Base-by-base conservation (phyloP, 352 stramenopile species). In the Blastocystis hominis region DNA sequence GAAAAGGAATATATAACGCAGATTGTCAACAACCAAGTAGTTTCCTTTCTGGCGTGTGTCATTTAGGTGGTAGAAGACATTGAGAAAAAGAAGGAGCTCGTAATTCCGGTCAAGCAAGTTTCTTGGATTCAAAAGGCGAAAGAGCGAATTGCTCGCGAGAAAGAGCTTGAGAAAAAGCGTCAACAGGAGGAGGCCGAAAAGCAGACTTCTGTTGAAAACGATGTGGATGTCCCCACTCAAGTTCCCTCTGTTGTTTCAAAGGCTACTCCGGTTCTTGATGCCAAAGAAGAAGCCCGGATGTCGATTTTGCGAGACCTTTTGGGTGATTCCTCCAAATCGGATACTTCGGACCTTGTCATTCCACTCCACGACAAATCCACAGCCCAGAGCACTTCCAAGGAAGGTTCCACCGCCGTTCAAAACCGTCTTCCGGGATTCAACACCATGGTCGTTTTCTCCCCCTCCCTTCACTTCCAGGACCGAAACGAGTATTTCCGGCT, bases 401-500 rank as follows among this genome's bases (percentile, higher is more conserved):
- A 34, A 66, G 53, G 50, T 36, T 53, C 47, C 72, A 20, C 53
- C 42, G 9, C 36, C 4, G 34, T 24, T 2, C 72, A 64, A 7
- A 84, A 84, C 56, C 44, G 72, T 46, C 30, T 84, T 47, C 72
- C 72, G 15, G 72, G 72, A 17, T 47, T 1, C 30, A n/a, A 84
- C 10, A 38, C 4, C 2, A 69, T 84, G 72, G 72, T 72, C 3
- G 3, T 9, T 30, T 44, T 70, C 17, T 17, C 7, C 24, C 15
- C n/a, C 3, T 6, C 9, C 17, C 55, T 6, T 63, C 9, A 63
- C 6, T 17, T 20, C 17, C 30, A 90, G 72, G 64, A 94, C 79
- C 91, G 95, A 56, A 92, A 92, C 63, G 91, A 95, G 30, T 93
- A 95, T 79, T 94, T 94, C 86, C 90, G 93, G 13, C 91, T 93